These are phyloP conservation scores for Yamadazyma mexicana DNA, from an alignment of 1,139 yeast species.

Conservation along the genomic window DNA sequence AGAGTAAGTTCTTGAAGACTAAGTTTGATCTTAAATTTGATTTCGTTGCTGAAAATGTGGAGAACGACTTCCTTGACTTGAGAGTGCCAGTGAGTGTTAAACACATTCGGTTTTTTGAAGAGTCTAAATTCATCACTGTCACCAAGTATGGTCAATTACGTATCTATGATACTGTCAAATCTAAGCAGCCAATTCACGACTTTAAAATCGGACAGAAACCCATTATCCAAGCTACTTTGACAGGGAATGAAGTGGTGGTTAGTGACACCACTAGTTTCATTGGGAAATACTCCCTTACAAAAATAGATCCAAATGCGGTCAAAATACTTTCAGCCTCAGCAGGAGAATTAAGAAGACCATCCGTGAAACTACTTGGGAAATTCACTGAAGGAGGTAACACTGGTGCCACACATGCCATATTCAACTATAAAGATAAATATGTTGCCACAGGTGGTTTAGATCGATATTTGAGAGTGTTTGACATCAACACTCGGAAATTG, in stretches of 20 bases:
- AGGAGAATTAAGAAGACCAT: slow-evolving; percentile 39
- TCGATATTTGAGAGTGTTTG: slow-evolving; percentile 78
- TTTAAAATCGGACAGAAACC: slow-evolving; percentile 52
- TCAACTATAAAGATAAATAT: slow-evolving; percentile 23
- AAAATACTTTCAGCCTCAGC: slow-evolving; percentile 46
- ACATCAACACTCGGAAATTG: slow-evolving; percentile 54
- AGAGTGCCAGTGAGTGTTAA: slow-evolving; percentile 71
- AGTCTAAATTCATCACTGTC: slow-evolving; percentile 52
- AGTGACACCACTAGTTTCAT: slow-evolving; percentile 60
- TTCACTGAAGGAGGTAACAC: slow-evolving; percentile 46
- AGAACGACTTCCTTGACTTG: slow-evolving; percentile 63
- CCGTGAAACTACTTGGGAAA: slow-evolving; percentile 42
- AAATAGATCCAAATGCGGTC: slow-evolving; percentile 37
- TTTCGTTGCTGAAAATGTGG: slow-evolving; percentile 64
- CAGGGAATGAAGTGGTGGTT: slow-evolving; percentile 43
- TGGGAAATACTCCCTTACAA: slow-evolving; percentile 49
- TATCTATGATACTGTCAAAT: slow-evolving; percentile 58
- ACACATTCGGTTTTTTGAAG: slow-evolving; percentile 45
- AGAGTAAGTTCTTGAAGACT: slow-evolving; percentile 16
- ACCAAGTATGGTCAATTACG: slow-evolving; percentile 73
- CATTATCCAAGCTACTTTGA: slow-evolving; percentile 38
- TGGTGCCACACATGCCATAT: slow-evolving; percentile 42
- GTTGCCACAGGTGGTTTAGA: slow-evolving; percentile 78
- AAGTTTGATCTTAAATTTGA: slow-evolving; percentile 30
- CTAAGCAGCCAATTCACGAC: slow-evolving; percentile 57